A percentile compares a stretch with the other conserved stretches of the same genome.
Conservation (phyloP, 192 early-diverging fungal genomes). For the Coemansia sp. region DNA sequence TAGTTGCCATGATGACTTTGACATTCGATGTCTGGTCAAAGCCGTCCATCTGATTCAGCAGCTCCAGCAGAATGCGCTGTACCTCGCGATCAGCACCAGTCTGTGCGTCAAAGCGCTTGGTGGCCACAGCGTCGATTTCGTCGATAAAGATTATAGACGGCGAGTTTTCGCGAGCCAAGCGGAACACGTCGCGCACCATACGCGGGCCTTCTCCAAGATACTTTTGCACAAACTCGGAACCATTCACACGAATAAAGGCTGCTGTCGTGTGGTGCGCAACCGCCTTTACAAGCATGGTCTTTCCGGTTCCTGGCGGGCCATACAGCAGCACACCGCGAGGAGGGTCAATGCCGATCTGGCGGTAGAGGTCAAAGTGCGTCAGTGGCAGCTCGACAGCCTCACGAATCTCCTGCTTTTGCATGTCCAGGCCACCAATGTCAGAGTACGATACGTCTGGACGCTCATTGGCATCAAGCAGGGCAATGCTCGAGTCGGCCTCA, state of each 20-base stretch:
- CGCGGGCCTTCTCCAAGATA: conserved; percentile 98
- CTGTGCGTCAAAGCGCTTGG: conserved; percentile 93
- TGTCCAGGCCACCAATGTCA: conserved; percentile 95
- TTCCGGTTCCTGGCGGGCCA: conserved; percentile 91
- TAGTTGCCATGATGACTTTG: conserved; percentile 99
- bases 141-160: conserved; percentile 99
- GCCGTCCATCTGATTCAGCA: conserved; percentile 97
- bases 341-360: conserved; percentile 98
- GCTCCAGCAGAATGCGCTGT: conserved; percentile 96
- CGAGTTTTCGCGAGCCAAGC: conserved; percentile 92
- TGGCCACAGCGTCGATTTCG: conserved; percentile 98
- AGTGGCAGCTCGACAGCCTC: conserved; percentile 96
- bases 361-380: conserved; percentile 95
- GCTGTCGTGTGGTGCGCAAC: conserved; percentile 98
- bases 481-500: conserved; percentile 91
- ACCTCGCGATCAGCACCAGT: conserved; percentile 96
- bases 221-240: conserved; percentile 99
- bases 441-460: conserved; percentile 96
- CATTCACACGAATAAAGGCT: conserved; percentile 96
- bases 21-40: conserved; percentile 95
- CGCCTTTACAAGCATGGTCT: conserved; percentile 96
- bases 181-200: conserved; percentile 96
- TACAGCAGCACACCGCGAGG: conserved; percentile 97
- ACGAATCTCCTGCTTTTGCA: conserved; percentile 98
- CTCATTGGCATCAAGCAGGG: conserved; percentile 83